Evolutionary conservation across 2,329 filamentous ascomycete genomes (phyloP).

Genomic region (Colletotrichum phormii): DNA sequence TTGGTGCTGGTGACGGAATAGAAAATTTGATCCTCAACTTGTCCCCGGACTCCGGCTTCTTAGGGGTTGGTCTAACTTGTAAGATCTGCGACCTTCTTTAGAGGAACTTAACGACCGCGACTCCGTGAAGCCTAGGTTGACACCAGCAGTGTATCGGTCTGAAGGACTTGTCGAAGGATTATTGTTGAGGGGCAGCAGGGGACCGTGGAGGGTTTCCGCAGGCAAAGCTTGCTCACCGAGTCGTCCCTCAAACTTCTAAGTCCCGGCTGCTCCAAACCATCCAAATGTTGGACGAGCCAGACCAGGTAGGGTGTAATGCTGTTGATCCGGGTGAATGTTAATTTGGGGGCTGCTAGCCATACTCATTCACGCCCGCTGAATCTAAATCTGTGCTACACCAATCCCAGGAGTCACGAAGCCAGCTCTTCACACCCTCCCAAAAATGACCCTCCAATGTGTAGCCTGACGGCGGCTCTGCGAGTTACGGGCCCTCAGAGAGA

Average conservation of each 20-base stretch:
- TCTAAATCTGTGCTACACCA: background rate
- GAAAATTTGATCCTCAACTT: background rate
- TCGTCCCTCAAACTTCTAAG: background rate
- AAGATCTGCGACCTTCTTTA: constrained; percentile 6
- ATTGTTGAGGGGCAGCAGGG: background rate
- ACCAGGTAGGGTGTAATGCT: background rate
- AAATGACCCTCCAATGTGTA: background rate
- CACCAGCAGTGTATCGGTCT: background rate
- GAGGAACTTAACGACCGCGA: constrained; percentile 1
- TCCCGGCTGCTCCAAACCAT: background rate
- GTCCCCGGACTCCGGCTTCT: background rate
- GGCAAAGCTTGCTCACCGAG: background rate
- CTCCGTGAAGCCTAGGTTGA: background rate
- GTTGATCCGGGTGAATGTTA: background rate
- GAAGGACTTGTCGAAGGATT: background rate
- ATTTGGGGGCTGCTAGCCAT: background rate
- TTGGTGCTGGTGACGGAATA: background rate
- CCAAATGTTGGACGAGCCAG: background rate
- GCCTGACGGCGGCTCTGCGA: background rate
- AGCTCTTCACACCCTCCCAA: background rate
- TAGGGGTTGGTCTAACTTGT: background rate
- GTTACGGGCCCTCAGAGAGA: background rate
- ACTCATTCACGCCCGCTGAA: background rate
- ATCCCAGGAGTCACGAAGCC: background rate
- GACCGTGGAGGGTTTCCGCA: background rate